phyloP scores from a whole-genome alignment of 2,329 filamentous ascomycete species.

The Neonectria faginata region DNA sequence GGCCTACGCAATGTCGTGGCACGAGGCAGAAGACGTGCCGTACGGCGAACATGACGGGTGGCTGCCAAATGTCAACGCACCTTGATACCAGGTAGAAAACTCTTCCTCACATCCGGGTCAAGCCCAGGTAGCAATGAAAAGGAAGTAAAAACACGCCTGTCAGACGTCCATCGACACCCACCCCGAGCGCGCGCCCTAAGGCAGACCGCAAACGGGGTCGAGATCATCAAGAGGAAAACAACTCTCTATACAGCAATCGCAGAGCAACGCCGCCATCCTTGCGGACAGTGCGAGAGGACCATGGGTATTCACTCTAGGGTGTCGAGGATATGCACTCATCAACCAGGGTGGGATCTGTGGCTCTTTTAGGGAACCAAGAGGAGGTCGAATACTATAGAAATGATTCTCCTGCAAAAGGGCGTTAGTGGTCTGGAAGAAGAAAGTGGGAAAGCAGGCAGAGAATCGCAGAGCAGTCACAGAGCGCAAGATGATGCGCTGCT shows the following conservation, averaged over 20 bases:
- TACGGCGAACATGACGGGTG: too few species aligned
- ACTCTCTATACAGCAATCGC: neutral
- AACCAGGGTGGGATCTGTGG: conserved; percentile 2
- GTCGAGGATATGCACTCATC: conserved; percentile 1
- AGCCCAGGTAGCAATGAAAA: neutral
- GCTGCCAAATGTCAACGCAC: too few species aligned
- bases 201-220: conserved; percentile 1
- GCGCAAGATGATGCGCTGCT: neutral
- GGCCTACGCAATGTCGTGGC: too few species aligned
- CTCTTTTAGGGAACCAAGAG: conserved; percentile 2
- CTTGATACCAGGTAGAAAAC: neutral
- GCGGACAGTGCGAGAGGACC: conserved; percentile 1
- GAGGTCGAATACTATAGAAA: conserved; percentile 3
- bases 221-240: conserved; percentile 3
- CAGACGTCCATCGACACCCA: conserved; percentile 2
- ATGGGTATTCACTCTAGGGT: conserved; percentile 1
- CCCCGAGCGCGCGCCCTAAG: neutral
- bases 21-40: too few species aligned
- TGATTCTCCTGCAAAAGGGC: neutral
- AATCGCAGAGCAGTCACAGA: neutral
- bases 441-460: neutral
- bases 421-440: neutral
- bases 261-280: neutral
- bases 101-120: neutral
- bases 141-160: neutral